Evolutionary conservation across 78 protist genomes (phyloP).

Genomic region (Dictyostelium purpureum): DNA sequence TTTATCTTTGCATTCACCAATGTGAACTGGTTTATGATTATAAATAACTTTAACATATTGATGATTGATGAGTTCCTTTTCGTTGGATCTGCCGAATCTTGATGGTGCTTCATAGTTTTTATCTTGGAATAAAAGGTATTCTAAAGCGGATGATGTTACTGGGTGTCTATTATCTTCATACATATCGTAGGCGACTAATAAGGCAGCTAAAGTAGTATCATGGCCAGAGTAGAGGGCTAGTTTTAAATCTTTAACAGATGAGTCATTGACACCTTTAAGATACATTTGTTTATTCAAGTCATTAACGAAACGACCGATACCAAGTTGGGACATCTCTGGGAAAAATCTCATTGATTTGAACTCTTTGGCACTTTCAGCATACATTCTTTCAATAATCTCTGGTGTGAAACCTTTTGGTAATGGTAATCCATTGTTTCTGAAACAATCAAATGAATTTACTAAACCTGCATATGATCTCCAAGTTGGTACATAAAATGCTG

Average conservation of each 20-base stretch:
- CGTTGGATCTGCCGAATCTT: not conserved
- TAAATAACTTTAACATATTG: constrained; percentile 59
- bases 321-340: constrained; percentile 16
- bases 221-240: constrained; percentile 55
- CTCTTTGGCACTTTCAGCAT: constrained; percentile 54
- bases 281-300: constrained; percentile 18
- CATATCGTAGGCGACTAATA: constrained; percentile 56
- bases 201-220: constrained; percentile 66
- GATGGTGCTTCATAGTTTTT: not conserved
- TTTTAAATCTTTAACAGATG: constrained; percentile 12
- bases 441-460: constrained; percentile 64
- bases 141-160: constrained; percentile 39
- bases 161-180: constrained; percentile 62
- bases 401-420: constrained; percentile 49
- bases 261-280: not conserved
- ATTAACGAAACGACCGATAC: constrained; percentile 61
- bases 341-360: not conserved
- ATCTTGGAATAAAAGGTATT: constrained; percentile 40
- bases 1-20: constrained; percentile 28
- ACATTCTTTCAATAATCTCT: constrained; percentile 56
- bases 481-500: constrained; percentile 36
- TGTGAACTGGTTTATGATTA: constrained; percentile 43
- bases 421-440: constrained; percentile 60
- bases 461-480: constrained; percentile 59
- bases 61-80: not conserved